Percentiles rank a stretch among this genome's conserved stretches.
phyloP scores from a whole-genome alignment of 73 alveolate genomes.

The Uronychia binucleata region DNA sequence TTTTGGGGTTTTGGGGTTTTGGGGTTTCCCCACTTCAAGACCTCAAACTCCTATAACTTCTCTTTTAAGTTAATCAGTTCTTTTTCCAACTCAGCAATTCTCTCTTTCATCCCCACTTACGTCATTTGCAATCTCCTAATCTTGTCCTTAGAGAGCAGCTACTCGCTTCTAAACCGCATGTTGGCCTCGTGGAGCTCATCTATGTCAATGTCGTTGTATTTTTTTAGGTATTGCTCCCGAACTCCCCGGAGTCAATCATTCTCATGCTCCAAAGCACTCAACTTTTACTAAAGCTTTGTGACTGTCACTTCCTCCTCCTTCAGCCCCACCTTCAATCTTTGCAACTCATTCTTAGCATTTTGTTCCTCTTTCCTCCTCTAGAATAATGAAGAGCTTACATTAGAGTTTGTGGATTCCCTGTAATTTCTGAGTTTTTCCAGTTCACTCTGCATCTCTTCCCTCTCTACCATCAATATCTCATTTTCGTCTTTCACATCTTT shows the following conservation, averaged over 20 bases:
- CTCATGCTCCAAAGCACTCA: not conserved
- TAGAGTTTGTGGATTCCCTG: not conserved
- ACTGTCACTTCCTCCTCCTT: not conserved
- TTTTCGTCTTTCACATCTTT: not conserved
- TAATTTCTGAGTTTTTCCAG: not conserved
- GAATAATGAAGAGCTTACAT: not conserved
- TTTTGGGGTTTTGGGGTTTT: no score
- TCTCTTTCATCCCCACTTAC: no score
- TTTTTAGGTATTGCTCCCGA: not conserved
- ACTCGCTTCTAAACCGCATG: not conserved
- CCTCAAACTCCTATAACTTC: no score
- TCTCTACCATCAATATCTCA: not conserved
- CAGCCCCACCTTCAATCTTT: not conserved
- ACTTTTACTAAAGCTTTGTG: not conserved
- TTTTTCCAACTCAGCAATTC: no score
- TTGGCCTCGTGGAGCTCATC: not conserved
- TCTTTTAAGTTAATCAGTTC: no score
- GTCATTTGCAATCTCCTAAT: no score
- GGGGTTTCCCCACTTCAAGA: no score
- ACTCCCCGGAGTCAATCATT: not conserved
- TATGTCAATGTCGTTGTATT: not conserved
- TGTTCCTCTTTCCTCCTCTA: not conserved
- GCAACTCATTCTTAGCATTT: not conserved
- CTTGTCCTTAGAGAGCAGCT: no score
- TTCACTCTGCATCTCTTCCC: not conserved